Conservation (phyloP, 2,329 filamentous ascomycete genomes). For the Tolypocladium pustulatum region DNA sequence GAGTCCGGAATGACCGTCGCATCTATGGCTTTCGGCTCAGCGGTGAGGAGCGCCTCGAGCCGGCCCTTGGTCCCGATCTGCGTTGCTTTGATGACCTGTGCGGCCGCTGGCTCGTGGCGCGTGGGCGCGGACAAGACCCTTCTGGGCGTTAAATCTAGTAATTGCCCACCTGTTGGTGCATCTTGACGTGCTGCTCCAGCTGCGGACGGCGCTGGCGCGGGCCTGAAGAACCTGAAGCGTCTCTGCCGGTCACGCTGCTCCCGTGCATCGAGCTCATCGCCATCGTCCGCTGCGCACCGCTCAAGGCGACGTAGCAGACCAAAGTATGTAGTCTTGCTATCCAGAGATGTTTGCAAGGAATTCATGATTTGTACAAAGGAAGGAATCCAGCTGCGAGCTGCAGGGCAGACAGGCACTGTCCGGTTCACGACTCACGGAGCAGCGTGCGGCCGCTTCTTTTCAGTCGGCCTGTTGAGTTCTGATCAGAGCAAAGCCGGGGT, state of each 20-base stretch:
- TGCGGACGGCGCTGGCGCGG: neutral
- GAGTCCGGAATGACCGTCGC: slow-evolving; percentile 19
- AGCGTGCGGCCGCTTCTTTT: neutral
- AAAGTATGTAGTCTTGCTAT: slow-evolving; percentile 37
- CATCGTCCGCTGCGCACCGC: slow-evolving; percentile 11
- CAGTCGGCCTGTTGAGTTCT: neutral
- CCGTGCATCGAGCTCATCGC: slow-evolving; percentile 15
- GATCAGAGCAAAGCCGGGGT: neutral
- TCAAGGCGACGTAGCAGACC: slow-evolving; percentile 22
- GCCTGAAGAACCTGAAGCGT: slow-evolving; percentile 17
- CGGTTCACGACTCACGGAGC: neutral
- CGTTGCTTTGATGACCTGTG: slow-evolving; percentile 18
- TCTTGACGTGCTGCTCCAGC: neutral
- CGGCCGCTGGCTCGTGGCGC: neutral
- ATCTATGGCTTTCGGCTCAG: slow-evolving; percentile 8
- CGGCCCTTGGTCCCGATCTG: slow-evolving; percentile 15
- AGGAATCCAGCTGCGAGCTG: neutral
- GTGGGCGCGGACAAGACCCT: slow-evolving; percentile 5
- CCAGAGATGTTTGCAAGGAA: slow-evolving; percentile 9
- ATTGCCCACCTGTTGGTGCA: neutral
- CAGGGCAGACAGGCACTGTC: neutral
- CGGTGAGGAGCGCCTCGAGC: slow-evolving; percentile 8
- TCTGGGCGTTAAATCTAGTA: slow-evolving; percentile 5
- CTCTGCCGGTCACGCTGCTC: slow-evolving; percentile 23
- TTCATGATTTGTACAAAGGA: neutral